phyloP scores from a whole-genome alignment of 2,329 filamentous ascomycete species.

The Colletotrichum paranaense region DNA sequence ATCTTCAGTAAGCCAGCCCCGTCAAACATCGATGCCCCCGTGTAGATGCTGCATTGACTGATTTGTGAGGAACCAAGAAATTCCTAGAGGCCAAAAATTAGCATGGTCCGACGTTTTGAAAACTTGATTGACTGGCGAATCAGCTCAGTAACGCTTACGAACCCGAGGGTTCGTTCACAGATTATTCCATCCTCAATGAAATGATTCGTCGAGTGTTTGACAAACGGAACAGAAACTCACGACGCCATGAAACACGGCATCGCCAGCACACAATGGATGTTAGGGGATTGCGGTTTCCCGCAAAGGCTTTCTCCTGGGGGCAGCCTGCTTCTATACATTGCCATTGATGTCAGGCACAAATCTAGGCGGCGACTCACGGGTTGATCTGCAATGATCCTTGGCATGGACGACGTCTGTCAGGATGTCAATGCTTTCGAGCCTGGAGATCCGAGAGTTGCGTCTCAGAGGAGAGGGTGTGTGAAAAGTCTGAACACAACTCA shows the following conservation, averaged over 20 bases:
- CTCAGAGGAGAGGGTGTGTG: neutral
- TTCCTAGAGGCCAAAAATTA: neutral
- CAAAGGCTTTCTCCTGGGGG: neutral
- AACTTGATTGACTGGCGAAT: neutral
- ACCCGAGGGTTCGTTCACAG: neutral
- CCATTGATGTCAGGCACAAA: neutral
- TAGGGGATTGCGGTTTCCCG: neutral
- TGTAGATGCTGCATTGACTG: neutral
- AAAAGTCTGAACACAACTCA: neutral
- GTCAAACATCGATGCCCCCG: neutral
- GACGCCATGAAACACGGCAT: neutral
- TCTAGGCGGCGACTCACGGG: neutral
- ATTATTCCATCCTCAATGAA: neutral
- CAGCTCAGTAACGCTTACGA: neutral
- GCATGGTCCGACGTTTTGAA: neutral
- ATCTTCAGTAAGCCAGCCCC: neutral
- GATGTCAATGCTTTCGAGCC: neutral
- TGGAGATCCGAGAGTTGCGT: neutral
- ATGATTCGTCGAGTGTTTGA: too few species aligned
- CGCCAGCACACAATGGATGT: neutral
- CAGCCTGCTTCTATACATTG: neutral
- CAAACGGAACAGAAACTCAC: neutral
- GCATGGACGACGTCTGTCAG: neutral
- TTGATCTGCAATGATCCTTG: neutral
- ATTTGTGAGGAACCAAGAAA: neutral